These are phyloP conservation scores for Podospora sp. DNA, from an alignment of 495 filamentous ascomycete species.

Conservation along the genomic window DNA sequence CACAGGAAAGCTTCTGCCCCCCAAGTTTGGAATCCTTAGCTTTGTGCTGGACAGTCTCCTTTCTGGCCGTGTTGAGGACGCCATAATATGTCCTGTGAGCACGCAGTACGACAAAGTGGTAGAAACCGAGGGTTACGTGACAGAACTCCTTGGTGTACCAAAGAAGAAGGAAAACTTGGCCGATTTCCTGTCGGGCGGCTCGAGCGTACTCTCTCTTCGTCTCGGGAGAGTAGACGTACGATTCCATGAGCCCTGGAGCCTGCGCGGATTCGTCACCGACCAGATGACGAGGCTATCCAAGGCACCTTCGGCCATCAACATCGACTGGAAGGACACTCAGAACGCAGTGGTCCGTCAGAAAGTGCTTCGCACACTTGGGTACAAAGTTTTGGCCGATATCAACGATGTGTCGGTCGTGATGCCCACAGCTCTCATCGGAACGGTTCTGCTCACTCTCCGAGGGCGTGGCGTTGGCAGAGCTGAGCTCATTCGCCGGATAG, in stretches of 20 bases:
- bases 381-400: slow-evolving; percentile 89
- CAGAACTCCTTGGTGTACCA: slow-evolving; percentile 87
- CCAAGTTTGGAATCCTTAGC: slow-evolving; percentile 94
- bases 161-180: slow-evolving; percentile 92
- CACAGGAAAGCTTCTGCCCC: slow-evolving; percentile 89
- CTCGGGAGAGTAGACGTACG: slow-evolving; percentile 92
- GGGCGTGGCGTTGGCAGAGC: slow-evolving; percentile 87
- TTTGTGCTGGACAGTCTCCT: slow-evolving; percentile 90
- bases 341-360: slow-evolving; percentile 54
- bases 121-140: slow-evolving; percentile 95
- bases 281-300: slow-evolving; percentile 60
- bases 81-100: slow-evolving; percentile 90
- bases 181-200: slow-evolving; percentile 80
- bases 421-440: slow-evolving; percentile 94
- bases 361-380: slow-evolving; percentile 82
- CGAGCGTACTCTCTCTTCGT: slow-evolving; percentile 83
- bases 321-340: slow-evolving; percentile 46
- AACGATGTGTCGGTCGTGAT: slow-evolving; percentile 96
- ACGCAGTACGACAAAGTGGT: slow-evolving; percentile 99
- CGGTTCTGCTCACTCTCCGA: slow-evolving; percentile 86
- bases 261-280: slow-evolving; percentile 74
- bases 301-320: slow-evolving; percentile 40
- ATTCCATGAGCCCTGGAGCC: slow-evolving; percentile 93
- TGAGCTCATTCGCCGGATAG: slow-evolving; percentile 82
- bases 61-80: slow-evolving; percentile 85